phyloP scores from a whole-genome alignment of 2,329 filamentous ascomycete species.

The Lachnum nothofagi region DNA sequence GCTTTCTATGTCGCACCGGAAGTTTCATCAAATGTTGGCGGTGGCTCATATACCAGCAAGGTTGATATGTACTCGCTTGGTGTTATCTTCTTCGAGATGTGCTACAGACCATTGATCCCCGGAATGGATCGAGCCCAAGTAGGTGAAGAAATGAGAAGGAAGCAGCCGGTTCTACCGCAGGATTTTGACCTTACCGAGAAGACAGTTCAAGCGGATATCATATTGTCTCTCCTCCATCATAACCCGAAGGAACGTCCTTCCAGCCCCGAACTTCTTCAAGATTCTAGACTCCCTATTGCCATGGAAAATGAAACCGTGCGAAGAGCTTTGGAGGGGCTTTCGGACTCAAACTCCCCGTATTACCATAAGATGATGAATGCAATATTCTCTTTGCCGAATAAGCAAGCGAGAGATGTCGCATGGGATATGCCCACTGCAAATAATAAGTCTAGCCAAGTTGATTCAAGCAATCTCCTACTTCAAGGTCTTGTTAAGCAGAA shows the following conservation, averaged over 20 bases:
- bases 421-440: constrained; percentile 66
- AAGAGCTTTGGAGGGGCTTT: constrained; percentile 73
- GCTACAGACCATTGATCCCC: constrained; percentile 53
- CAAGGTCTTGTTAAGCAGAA: constrained; percentile 70
- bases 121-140: constrained; percentile 61
- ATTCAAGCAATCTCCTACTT: constrained; percentile 58
- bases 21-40: constrained; percentile 67
- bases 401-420: constrained; percentile 73
- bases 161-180: constrained; percentile 62
- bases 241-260: constrained; percentile 77
- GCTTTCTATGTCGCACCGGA: constrained; percentile 92
- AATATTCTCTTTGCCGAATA: constrained; percentile 67
- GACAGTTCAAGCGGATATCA: constrained; percentile 66
- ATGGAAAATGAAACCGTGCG: constrained; percentile 90
- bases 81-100: constrained; percentile 99
- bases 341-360: constrained; percentile 78
- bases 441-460: too few relatives aligned
- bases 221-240: constrained; percentile 74
- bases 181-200: constrained; percentile 70
- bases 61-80: constrained; percentile 98
- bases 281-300: constrained; percentile 80
- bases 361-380: constrained; percentile 86
- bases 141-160: constrained; percentile 63
- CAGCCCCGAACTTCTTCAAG: constrained; percentile 74
- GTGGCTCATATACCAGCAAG: constrained; percentile 82